A percentile compares a stretch with the other conserved stretches of the same genome.
phyloP scores from a whole-genome alignment of 352 stramenopile genomes.

The Phytophthora nicotianae region DNA sequence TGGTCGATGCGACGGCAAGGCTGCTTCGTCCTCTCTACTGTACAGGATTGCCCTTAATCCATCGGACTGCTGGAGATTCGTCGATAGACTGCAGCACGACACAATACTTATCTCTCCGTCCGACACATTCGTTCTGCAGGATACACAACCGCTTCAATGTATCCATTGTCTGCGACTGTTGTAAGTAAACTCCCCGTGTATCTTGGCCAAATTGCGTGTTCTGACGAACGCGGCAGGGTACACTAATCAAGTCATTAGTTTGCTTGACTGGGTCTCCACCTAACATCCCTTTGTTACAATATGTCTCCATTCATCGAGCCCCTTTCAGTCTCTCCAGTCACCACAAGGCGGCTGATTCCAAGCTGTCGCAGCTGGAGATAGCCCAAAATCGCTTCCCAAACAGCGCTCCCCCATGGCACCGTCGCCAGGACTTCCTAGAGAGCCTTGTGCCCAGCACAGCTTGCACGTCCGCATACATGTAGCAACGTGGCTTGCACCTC shows the following conservation, averaged over 20 bases:
- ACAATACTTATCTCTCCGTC: slow-evolving; percentile 13
- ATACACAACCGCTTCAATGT: slow-evolving; percentile 21
- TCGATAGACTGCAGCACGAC: neutral
- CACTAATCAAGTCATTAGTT: neutral
- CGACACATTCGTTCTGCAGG: slow-evolving; percentile 10
- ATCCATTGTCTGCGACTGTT: slow-evolving; percentile 24
- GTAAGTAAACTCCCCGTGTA: slow-evolving; percentile 10
- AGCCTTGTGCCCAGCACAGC: neutral
- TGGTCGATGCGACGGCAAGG: neutral
- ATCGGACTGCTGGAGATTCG: neutral
- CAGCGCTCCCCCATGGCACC: neutral
- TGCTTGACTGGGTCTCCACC: neutral
- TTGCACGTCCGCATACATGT: neutral
- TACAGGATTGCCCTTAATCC: neutral
- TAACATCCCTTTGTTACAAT: neutral
- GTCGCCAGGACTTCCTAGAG: neutral
- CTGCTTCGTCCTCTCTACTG: slow-evolving; percentile 4
- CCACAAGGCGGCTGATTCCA: neutral
- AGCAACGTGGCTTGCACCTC: slow-evolving; percentile 21
- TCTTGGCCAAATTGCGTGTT: slow-evolving; percentile 11
- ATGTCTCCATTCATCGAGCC: neutral
- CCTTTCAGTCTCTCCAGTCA: neutral
- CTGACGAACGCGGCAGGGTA: slow-evolving; percentile 13
- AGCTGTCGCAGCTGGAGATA: neutral
- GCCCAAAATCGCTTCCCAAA: neutral